Evolutionary conservation across 345 rosid genomes (phyloP), one percentile per base, ranked within the genome.

Genomic region (Excoecaria agallocha): DNA sequence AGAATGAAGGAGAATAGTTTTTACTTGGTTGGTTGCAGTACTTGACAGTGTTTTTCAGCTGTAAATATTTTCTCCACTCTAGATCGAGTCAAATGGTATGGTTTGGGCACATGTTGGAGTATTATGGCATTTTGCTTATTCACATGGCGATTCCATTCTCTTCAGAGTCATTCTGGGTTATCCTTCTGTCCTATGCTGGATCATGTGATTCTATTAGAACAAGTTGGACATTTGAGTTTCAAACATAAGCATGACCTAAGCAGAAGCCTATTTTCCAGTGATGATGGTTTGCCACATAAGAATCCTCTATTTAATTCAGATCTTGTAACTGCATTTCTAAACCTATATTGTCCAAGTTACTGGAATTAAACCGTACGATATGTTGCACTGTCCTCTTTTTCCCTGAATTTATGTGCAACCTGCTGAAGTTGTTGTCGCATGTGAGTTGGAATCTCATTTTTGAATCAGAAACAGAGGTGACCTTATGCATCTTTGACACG

Each of bases 31-130:
- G 16, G 57, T 54, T 7, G 13, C 3, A 54, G 19, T 54, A 59
- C 38, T 37, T 49, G 50, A 62, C 58, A 46, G 25, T 57, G 37
- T 57, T 58, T 67, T 54, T 41, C n/a, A 37, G 35, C 48, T 72
- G 35, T 37, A 5, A 62, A 16, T 12, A 13, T 12, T 13, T n/a
- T 61, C 25, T 71, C 39, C 66, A 59, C 39, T 50, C 46, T 60
- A 24, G 38, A 24, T 46, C 49, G 68, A 72, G 16, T 11, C 13
- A 37, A 50, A 12, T 19, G 50, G 54, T 12, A 24, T 19, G 8
- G 38, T 57, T 59, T 59, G 51, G 67, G 38, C 69, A 64, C 39
- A 10, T 8, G 48, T 48, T 48, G 56, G 58, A 46, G 43, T 20
- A 35, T 49, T 50, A 10, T 62, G 76, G 37, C n/a, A 19, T 25